These are phyloP conservation scores for Ustilago bromivora DNA, from an alignment of 1,284 basidiomycete species.

Conservation along the genomic window DNA sequence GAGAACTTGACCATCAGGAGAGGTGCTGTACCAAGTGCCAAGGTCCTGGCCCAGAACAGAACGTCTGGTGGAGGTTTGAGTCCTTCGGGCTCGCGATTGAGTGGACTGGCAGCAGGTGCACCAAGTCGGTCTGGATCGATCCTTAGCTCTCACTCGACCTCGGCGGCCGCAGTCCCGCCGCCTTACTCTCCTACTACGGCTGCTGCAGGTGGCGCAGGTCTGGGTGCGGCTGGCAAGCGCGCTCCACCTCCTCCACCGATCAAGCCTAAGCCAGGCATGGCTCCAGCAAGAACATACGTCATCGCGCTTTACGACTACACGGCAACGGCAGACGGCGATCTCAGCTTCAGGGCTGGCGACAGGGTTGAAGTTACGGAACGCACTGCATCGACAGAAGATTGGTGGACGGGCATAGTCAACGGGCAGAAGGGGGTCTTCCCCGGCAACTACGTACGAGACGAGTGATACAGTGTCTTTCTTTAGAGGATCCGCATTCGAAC, in stretches of 20 bases:
- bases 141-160: conserved; percentile 8
- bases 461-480: conserved; percentile 4
- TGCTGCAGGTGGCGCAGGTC: conserved; percentile 15
- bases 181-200: conserved; percentile 24
- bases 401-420: conserved; percentile 94
- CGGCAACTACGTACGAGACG: conserved; percentile 72
- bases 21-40: conserved; percentile 53
- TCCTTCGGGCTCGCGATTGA: conserved; percentile 25
- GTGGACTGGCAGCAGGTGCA: conserved; percentile 38
- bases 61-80: conserved; percentile 19
- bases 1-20: conserved; percentile 63
- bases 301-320: conserved; percentile 95
- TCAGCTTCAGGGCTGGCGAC: conserved; percentile 92
- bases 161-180: conserved; percentile 12
- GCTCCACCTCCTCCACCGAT: conserved; percentile 87
- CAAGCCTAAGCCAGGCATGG: conserved; percentile 79
- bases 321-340: conserved; percentile 82
- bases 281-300: conserved; percentile 78
- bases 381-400: conserved; percentile 87
- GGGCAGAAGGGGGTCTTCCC: conserved; percentile 93
- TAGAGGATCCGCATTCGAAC: background rate
- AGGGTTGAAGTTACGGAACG: conserved; percentile 90
- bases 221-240: conserved; percentile 74
- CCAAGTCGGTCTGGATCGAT: conserved; percentile 37
- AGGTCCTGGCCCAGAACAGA: conserved; percentile 49